Base-by-base conservation (phyloP, 108 stramenopile species). In the Seminavis robusta region DNA sequence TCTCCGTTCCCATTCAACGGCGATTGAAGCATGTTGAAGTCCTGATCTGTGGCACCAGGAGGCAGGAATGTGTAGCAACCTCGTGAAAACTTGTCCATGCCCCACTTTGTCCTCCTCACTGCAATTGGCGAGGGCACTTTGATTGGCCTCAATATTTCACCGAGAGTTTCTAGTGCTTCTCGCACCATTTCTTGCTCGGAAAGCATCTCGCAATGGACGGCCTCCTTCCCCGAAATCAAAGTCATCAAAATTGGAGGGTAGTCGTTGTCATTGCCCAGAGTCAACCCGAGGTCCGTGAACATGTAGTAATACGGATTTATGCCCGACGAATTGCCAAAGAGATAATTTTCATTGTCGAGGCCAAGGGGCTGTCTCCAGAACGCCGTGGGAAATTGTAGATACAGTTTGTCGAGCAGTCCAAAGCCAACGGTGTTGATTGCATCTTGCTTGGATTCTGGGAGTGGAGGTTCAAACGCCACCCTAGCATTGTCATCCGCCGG, bases 351-450 rank as follows among this genome's bases (percentile, higher is more conserved):
- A 3, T 60, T 31, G 2, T 45, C 33, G 16, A 42, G 36, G 2
- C 30, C 51, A 1, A 40, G 57, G 10, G 56, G 20, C 7, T 43
- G 31, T 16, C 83, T 47, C 83, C 83, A 84, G 48, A 84, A 84
- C 3, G 73, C 26, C 3, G 2, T 46, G 3, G 69, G 58, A 26
- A 80, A 83, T 25, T 67, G 65, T 8, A 81, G 47, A 26, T 81
- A 85, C 5, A 84, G 63, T 45, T 83, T 86, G 57, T 91, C 71
- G 30, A 91, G 54, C 30, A 86, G 42, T 0, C 81, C 83, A 49
- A 90, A 86, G 9, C 92, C 88, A 40, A 90, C 72, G 31, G 71
- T 76, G 15, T 66, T 32, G 38, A 94, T 84, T 20, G 88, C 83
- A 38, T 82, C 84, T 10, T 44, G 40, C 65, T 94, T 94, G 3